These are phyloP conservation scores for Trichoderma sp. DNA, from an alignment of 2,329 filamentous ascomycete species.

Conservation along the genomic window DNA sequence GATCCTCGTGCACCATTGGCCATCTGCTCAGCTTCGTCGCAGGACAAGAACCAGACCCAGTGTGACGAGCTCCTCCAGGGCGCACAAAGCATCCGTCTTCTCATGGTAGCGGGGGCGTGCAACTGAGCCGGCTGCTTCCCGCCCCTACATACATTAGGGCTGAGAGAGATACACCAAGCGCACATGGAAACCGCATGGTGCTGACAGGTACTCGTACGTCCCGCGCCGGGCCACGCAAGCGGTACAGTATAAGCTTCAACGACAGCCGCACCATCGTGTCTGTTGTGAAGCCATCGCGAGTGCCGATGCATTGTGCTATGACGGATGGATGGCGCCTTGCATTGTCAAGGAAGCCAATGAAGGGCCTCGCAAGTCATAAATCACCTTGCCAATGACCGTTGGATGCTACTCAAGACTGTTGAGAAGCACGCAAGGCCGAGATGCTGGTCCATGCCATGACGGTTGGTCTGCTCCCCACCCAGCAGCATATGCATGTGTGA, in stretches of 20 bases:
- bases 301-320: background rate
- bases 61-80: background rate
- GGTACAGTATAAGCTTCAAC: background rate
- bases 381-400: background rate
- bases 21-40: background rate
- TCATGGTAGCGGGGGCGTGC: background rate
- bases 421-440: background rate
- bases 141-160: slow-evolving; percentile 11
- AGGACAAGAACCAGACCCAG: background rate
- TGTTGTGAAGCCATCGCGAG: background rate
- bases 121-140: slow-evolving; percentile 22
- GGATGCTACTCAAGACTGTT: background rate
- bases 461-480: background rate
- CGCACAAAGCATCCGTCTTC: background rate
- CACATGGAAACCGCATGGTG: background rate
- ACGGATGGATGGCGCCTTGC: background rate
- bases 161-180: background rate
- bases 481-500: background rate
- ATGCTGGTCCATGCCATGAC: slow-evolving; percentile 5
- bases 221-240: background rate
- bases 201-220: background rate
- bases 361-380: background rate
- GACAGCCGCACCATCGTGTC: background rate
- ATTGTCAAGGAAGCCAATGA: background rate
- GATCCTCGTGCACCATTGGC: background rate